These are phyloP conservation scores for Dujonia santamariae DNA, from an alignment of 1,139 yeast species.

Conservation along the genomic window DNA sequence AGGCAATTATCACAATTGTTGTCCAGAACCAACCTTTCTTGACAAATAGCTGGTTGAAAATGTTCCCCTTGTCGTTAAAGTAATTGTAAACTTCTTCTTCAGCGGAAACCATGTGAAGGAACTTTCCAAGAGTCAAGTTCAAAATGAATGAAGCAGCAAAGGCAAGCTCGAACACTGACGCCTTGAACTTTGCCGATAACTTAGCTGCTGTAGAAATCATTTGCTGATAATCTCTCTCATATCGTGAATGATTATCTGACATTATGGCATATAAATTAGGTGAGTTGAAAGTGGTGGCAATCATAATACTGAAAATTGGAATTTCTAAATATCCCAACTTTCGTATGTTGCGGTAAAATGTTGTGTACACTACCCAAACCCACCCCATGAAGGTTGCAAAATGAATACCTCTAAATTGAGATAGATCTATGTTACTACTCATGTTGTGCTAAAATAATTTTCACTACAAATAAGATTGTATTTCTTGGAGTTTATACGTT, in stretches of 20 bases:
- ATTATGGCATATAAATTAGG: too few species aligned
- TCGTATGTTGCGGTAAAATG: too few species aligned
- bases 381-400: too few species aligned
- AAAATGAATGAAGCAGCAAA: slow-evolving; percentile 28
- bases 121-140: slow-evolving; percentile 30
- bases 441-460: too few species aligned
- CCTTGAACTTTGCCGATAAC: slow-evolving; percentile 8
- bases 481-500: too few species aligned
- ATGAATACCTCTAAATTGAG: too few species aligned
- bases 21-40: slow-evolving; percentile 97
- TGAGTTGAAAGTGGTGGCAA: not conserved
- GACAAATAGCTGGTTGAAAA: slow-evolving; percentile 72
- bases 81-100: slow-evolving; percentile 45
- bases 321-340: too few species aligned
- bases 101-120: slow-evolving; percentile 32
- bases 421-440: too few species aligned
- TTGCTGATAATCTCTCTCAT: slow-evolving; percentile 4
- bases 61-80: slow-evolving; percentile 60
- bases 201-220: not conserved
- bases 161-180: slow-evolving; percentile 20
- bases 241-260: not conserved
- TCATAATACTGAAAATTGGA: too few species aligned
- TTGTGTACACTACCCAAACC: too few species aligned
- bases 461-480: too few species aligned
- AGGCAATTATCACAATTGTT: slow-evolving; percentile 32